Base-by-base conservation (phyloP, 306 rosid species). In the Vigna reflexopilosa region DNA sequence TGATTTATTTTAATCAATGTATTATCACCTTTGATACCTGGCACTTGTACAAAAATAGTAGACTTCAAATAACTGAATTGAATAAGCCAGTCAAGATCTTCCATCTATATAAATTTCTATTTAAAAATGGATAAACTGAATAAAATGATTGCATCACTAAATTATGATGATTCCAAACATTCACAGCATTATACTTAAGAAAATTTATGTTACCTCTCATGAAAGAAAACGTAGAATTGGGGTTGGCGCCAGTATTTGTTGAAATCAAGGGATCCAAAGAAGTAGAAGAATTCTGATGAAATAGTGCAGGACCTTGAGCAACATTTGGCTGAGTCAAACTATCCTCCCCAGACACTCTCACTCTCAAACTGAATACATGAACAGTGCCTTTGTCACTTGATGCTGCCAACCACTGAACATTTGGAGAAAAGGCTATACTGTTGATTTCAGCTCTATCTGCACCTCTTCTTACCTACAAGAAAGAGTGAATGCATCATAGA, bases 381-480 rank as follows among this genome's bases (percentile, higher is more conserved):
- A 93, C 89, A 7, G 98, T 95, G 50, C 98, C 99, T 83, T 91
- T 93, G 80, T 93, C 99, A 81, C 99, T 95, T 72, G 99, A 91
- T 52, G 81, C 90, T 67, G 98, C 99, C 88, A 95, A 76, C 99
- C 98, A 95, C 83, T 91, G 98, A 80, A 88, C 96, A 86, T 91
- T 91, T 66, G 93, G 85, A 40, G 98, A 92, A 44, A 95, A 86
- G 22, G 96, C 88, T 83, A 95, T 88, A 67, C 98, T 86, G 86
- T 83, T 87, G 79, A 95, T 91, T 72, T 91, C 98, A 52, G 98
- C 99, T 88, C 90, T 89, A 81, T 93, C 97, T 67, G 85, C 88
- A 47, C 98, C 99, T 85, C 99, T 91, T 75, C 99, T 92, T 71
- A 95, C 97, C 99, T 93, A 80, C 78, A 68, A 4, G 28, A 34